Conservation (phyloP, 2,329 filamentous ascomycete species). For the Aspergillus calidoustus region DNA sequence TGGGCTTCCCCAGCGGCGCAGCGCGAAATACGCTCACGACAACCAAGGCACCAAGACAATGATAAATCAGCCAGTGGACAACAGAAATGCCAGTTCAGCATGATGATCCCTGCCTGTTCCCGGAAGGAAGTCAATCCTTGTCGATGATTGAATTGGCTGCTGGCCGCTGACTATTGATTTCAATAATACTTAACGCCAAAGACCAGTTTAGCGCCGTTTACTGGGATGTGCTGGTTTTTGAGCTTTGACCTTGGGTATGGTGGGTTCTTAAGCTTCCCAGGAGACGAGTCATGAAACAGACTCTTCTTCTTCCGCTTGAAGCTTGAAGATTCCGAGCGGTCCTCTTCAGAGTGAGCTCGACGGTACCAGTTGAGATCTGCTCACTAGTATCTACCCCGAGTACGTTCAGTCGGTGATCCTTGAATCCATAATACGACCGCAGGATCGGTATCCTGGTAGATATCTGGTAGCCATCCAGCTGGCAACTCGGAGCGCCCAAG, state of each 20-base stretch:
- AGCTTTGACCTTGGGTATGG: slow-evolving; percentile 4
- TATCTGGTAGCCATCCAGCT: slow-evolving; percentile 4
- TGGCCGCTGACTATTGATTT: not conserved
- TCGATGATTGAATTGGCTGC: slow-evolving; percentile 9
- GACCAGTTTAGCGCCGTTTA: slow-evolving; percentile 9
- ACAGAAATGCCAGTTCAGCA: not conserved
- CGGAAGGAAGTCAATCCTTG: slow-evolving; percentile 13
- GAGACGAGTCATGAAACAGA: not conserved
- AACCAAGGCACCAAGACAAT: slow-evolving; percentile 1
- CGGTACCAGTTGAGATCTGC: not conserved
- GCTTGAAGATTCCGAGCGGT: not conserved
- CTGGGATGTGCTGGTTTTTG: slow-evolving; percentile 8
- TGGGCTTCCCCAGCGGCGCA: not conserved
- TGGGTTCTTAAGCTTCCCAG: slow-evolving; percentile 7
- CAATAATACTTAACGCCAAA: slow-evolving; percentile 7
- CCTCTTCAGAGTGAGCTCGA: not conserved
- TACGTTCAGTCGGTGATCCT: slow-evolving; percentile 3
- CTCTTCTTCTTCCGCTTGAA: not conserved
- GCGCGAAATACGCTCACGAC: slow-evolving; percentile 5
- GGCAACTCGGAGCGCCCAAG: not conserved
- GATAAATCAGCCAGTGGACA: not conserved
- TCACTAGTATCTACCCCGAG: not conserved
- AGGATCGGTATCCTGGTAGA: slow-evolving; percentile 13
- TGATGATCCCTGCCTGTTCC: slow-evolving; percentile 12
- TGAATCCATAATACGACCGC: slow-evolving; percentile 5